phyloP scores from a whole-genome alignment of 768 basidiomycete species.

The Hydnomerulius pinastri region DNA sequence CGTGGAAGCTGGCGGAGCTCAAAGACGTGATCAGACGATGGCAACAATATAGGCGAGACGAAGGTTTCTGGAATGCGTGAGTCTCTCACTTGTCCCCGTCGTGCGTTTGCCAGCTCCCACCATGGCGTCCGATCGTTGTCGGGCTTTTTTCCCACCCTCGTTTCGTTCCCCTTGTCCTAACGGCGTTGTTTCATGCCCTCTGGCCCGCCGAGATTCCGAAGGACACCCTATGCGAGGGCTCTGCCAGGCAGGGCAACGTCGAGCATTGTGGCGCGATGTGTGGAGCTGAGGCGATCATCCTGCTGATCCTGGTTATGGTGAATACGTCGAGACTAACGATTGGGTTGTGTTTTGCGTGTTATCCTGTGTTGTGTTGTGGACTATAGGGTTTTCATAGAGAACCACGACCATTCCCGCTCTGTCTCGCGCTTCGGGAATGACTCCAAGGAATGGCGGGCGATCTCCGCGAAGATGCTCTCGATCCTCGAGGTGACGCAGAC shows the following conservation, averaged over 20 bases:
- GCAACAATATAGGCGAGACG: slow-evolving; percentile 57
- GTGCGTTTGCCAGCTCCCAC: neutral
- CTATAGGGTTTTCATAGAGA: slow-evolving; percentile 62
- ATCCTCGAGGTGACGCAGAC: slow-evolving; percentile 60
- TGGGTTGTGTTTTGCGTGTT: neutral
- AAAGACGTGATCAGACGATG: slow-evolving; percentile 49
- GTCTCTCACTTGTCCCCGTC: slow-evolving; percentile 18
- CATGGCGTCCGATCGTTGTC: neutral
- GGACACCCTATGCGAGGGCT: slow-evolving; percentile 16
- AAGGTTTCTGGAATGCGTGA: slow-evolving; percentile 70
- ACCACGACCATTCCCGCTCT: slow-evolving; percentile 66
- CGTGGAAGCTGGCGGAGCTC: slow-evolving; percentile 56
- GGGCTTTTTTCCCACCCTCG: slow-evolving; percentile 12
- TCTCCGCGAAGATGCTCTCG: slow-evolving; percentile 66
- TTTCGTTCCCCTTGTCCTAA: slow-evolving; percentile 1
- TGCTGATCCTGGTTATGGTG: neutral
- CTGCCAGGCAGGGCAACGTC: slow-evolving; percentile 21
- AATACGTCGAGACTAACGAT: neutral
- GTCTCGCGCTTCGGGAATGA: slow-evolving; percentile 72
- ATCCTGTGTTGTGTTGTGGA: slow-evolving; percentile 2
- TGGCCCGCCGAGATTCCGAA: slow-evolving; percentile 14
- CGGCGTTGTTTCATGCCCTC: no score
- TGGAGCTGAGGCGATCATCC: slow-evolving; percentile 4
- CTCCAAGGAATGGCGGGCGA: slow-evolving; percentile 50
- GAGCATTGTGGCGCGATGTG: slow-evolving; percentile 6